Evolutionary conservation across 2,329 filamentous ascomycete genomes (phyloP).

Genomic region (Chaetothyriales sp.): DNA sequence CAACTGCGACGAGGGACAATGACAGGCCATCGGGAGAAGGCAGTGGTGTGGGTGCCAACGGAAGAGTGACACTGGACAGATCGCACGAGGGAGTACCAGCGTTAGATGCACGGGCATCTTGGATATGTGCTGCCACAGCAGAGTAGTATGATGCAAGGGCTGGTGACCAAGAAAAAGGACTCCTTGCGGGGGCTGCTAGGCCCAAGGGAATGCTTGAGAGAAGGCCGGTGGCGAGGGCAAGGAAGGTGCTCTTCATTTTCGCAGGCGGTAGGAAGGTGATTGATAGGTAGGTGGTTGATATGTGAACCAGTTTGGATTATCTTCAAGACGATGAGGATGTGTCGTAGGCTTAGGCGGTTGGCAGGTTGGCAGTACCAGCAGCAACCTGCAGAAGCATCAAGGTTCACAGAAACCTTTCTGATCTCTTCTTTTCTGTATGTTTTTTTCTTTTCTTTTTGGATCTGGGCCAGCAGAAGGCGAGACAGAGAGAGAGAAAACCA

Average conservation of each 20-base stretch:
- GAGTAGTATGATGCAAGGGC: conserved; percentile 27
- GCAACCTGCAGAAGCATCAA: neutral
- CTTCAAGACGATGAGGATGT: neutral
- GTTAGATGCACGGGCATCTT: conserved; percentile 13
- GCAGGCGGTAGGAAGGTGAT: too few relatives aligned
- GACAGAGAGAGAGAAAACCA: neutral
- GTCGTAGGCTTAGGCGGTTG: neutral
- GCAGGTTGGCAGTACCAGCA: neutral
- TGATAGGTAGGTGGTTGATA: too few relatives aligned
- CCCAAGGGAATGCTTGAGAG: neutral
- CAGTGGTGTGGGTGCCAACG: conserved; percentile 40
- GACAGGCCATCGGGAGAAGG: conserved; percentile 47
- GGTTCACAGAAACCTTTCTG: neutral
- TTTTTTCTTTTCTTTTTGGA: too few relatives aligned
- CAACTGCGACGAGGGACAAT: conserved; percentile 66
- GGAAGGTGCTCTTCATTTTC: neutral
- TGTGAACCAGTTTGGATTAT: neutral
- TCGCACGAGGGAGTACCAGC: conserved; percentile 20
- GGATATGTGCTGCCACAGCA: conserved; percentile 26
- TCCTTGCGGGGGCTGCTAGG: neutral
- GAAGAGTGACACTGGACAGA: conserved; percentile 22
- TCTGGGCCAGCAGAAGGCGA: neutral
- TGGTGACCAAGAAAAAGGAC: conserved; percentile 22
- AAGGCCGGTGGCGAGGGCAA: neutral
- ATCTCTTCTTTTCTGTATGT: too few relatives aligned